These are phyloP conservation scores for Globisporangium nodosum DNA, from an alignment of 352 stramenopile species.

Conservation along the genomic window DNA sequence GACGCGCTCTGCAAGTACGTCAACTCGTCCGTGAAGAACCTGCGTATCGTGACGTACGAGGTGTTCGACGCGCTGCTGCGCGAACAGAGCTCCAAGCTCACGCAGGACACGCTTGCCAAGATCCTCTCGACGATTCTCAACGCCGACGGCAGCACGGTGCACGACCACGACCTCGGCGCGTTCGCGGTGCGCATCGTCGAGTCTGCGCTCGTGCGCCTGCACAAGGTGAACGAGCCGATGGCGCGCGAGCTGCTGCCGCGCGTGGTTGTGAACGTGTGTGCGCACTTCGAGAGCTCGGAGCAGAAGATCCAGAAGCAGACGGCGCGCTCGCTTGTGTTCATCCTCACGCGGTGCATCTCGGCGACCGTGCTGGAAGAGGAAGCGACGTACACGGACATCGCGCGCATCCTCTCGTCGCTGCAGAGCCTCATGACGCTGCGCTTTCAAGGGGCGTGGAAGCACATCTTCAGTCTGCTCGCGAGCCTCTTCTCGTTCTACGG, in stretches of 20 bases:
- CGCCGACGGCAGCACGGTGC: constrained; percentile 48
- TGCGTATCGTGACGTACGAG: constrained; percentile 77
- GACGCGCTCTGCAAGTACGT: constrained; percentile 69
- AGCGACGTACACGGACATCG: constrained; percentile 50
- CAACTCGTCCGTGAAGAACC: constrained; percentile 65
- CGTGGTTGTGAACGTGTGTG: constrained; percentile 64
- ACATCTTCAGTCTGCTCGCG: constrained; percentile 70
- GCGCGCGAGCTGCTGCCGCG: constrained; percentile 66
- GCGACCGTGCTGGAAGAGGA: constrained; percentile 47
- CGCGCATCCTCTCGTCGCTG: constrained; percentile 66
- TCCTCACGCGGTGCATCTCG: constrained; percentile 58
- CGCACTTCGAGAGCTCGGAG: constrained; percentile 64
- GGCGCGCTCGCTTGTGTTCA: constrained; percentile 51
- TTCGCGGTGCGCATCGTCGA: constrained; percentile 66
- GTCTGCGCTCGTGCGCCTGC: constrained; percentile 58
- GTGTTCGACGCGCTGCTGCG: constrained; percentile 53
- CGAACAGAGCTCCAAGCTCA: constrained; percentile 52
- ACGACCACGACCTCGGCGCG: constrained; percentile 54
- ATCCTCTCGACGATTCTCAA: constrained; percentile 58
- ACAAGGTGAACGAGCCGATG: constrained; percentile 44
- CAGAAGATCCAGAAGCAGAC: constrained; percentile 57
- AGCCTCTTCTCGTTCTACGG: constrained; percentile 76
- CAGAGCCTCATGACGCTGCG: constrained; percentile 79
- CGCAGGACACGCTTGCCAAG: constrained; percentile 58
- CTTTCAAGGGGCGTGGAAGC: constrained; percentile 76